Evolutionary conservation across 441 rosid species (phyloP), one percentile per base, ranked within the genome.

Genomic region (Breynia disticha): DNA sequence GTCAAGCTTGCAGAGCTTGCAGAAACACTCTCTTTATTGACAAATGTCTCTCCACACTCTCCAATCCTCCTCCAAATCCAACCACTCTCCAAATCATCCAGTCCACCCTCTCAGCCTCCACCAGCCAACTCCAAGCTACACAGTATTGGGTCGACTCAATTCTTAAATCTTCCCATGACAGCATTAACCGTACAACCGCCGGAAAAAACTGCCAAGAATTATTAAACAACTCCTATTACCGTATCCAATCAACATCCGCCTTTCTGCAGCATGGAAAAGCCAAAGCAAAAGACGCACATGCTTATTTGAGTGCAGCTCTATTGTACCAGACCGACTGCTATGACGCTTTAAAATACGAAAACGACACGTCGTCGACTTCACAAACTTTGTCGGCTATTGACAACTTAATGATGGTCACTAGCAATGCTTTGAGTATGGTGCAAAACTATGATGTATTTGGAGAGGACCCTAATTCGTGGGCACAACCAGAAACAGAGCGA

Each of bases 301-400:
- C 95, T 0, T 90, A 95, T 95, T 67, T 77, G 78, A 77, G 81
- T 56, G 95, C 97, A 1, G 90, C 96, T 11, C 57, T 87, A 19
- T 63, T 76, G 17, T 85, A 67, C 68, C 90, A 87, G 57, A 83
- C 78, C 69, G 97, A 83, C 17, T 90, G 96, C 71, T 87, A 81
- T 80, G 55, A 79, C 4, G 89, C 67, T 11, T 68, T 90, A 20
- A 78, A 77, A 73, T 83, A 79, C 51, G 96, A 75, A 11, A 87
- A 84, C 62, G 91, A 73, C 69, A 84, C 96, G 19, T 57, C 72
- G 20, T 35, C 52, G 56, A 86, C 82, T 12, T 50, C 24, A 48
- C 63, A 70, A 21, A 78, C 95, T 48, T 73, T 86, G 80, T 54
- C 84, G 55, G 80, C 77, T 46, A 35, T 90, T 57, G 60, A 69